Conservation (phyloP, 2,329 filamentous ascomycete species). For the Thelonectria blattea region DNA sequence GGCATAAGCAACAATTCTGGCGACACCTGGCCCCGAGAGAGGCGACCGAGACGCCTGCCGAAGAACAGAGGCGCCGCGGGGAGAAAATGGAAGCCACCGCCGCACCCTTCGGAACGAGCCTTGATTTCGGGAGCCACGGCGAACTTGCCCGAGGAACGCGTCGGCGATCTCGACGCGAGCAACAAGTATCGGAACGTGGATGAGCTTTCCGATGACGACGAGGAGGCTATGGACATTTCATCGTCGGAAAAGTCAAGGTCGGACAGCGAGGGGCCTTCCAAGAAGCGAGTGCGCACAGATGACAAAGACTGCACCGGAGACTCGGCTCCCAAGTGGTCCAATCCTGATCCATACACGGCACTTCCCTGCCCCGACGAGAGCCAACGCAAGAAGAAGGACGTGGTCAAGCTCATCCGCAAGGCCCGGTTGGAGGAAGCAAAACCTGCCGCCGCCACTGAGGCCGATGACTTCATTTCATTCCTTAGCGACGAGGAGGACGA, state of each 20-base stretch:
- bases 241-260: slow-evolving; percentile 36
- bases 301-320: slow-evolving; percentile 45
- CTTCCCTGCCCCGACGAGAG: slow-evolving; percentile 80
- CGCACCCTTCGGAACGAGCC: slow-evolving; percentile 55
- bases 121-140: slow-evolving; percentile 53
- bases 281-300: slow-evolving; percentile 42
- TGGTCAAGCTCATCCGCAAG: slow-evolving; percentile 91
- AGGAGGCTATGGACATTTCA: slow-evolving; percentile 70
- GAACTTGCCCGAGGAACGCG: slow-evolving; percentile 51
- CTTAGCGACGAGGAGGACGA: slow-evolving; percentile 63
- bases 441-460: slow-evolving; percentile 59
- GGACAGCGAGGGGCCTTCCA: slow-evolving; percentile 48
- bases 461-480: slow-evolving; percentile 90
- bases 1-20: slow-evolving; percentile 49
- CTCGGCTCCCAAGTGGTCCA: slow-evolving; percentile 82
- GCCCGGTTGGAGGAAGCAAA: slow-evolving; percentile 70
- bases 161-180: slow-evolving; percentile 52
- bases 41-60: slow-evolving; percentile 22
- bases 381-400: slow-evolving; percentile 78
- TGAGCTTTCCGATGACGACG: slow-evolving; percentile 67
- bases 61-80: slow-evolving; percentile 35
- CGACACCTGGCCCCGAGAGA: slow-evolving; percentile 24
- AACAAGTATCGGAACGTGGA: slow-evolving; percentile 62
- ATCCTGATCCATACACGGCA: slow-evolving; percentile 91
- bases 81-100: slow-evolving; percentile 40